These are phyloP conservation scores for Rhizophagus clarus DNA, from an alignment of 192 early-diverging fungal genomes.

Conservation along the genomic window DNA sequence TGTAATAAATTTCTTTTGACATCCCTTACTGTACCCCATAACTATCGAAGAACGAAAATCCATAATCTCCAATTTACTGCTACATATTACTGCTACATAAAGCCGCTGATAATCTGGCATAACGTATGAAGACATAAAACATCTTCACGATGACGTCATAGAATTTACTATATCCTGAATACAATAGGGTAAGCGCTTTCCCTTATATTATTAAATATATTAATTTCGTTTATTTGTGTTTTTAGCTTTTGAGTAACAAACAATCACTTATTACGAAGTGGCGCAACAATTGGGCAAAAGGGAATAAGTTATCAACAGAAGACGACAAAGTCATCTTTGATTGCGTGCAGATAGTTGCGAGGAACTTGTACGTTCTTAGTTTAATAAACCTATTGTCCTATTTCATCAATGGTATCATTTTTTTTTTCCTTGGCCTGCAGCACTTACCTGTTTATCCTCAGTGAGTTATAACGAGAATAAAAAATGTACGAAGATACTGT, in stretches of 20 bases:
- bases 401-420: slow-evolving; percentile 10
- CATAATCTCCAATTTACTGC: too few relatives aligned
- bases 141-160: too few relatives aligned
- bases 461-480: slow-evolving; percentile 24
- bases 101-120: too few relatives aligned
- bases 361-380: slow-evolving; percentile 26
- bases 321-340: slow-evolving; percentile 23
- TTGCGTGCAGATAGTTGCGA: slow-evolving; percentile 15
- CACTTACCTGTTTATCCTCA: slow-evolving; percentile 22
- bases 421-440: slow-evolving; percentile 21
- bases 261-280: slow-evolving; percentile 23
- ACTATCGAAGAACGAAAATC: too few relatives aligned
- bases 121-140: too few relatives aligned
- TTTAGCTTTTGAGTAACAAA: slow-evolving; percentile 29
- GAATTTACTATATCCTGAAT: too few relatives aligned
- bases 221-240: slow-evolving; percentile 11
- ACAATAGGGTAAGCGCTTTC: slow-evolving; percentile 12
- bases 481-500: slow-evolving; percentile 23
- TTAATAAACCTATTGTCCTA: slow-evolving; percentile 8
- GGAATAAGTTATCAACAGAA: slow-evolving; percentile 3
- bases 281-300: slow-evolving; percentile 16
- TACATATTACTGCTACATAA: too few relatives aligned
- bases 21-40: too few relatives aligned
- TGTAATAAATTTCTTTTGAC: too few relatives aligned
- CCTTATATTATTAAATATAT: slow-evolving; percentile 18